A percentile compares a stretch with the other conserved stretches of the same genome.
Conservation (phyloP, 352 stramenopile species). For the Aphanomyces stellatus region DNA sequence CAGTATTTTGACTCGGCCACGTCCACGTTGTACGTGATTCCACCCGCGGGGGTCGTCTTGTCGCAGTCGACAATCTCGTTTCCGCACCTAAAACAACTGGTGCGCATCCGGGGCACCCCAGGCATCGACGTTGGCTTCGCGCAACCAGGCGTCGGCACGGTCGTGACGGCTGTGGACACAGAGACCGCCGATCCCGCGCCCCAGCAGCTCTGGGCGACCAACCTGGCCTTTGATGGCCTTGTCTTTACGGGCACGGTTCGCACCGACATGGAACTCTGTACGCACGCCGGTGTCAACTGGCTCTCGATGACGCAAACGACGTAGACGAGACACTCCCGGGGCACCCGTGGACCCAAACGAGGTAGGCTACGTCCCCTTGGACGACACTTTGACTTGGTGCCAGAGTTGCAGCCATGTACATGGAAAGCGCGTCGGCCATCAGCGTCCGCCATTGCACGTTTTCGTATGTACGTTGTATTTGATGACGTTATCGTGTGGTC, state of each 20-base stretch:
- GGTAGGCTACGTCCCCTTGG: neutral
- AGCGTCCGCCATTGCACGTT: constrained; percentile 53
- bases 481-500: neutral
- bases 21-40: constrained; percentile 50
- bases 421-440: constrained; percentile 46
- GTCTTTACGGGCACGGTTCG: constrained; percentile 54
- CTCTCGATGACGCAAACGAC: neutral
- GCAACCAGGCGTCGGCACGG: constrained; percentile 28
- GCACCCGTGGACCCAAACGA: constrained; percentile 10
- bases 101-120: constrained; percentile 44
- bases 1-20: constrained; percentile 55
- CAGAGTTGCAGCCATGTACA: constrained; percentile 44
- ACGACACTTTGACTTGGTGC: no score
- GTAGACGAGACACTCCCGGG: constrained; percentile 1
- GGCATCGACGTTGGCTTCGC: constrained; percentile 41
- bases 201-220: constrained; percentile 15
- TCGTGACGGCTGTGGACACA: constrained; percentile 2
- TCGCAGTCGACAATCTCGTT: constrained; percentile 36
- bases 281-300: constrained; percentile 7
- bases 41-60: constrained; percentile 26
- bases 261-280: constrained; percentile 52
- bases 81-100: constrained; percentile 46
- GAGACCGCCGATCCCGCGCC: neutral
- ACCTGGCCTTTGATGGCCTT: constrained; percentile 52
- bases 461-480: constrained; percentile 26